A percentile compares a stretch with the other conserved stretches of the same genome.
These are phyloP conservation scores for Lactifluus volemus DNA, from an alignment of 768 basidiomycete species.

Conservation along the genomic window DNA sequence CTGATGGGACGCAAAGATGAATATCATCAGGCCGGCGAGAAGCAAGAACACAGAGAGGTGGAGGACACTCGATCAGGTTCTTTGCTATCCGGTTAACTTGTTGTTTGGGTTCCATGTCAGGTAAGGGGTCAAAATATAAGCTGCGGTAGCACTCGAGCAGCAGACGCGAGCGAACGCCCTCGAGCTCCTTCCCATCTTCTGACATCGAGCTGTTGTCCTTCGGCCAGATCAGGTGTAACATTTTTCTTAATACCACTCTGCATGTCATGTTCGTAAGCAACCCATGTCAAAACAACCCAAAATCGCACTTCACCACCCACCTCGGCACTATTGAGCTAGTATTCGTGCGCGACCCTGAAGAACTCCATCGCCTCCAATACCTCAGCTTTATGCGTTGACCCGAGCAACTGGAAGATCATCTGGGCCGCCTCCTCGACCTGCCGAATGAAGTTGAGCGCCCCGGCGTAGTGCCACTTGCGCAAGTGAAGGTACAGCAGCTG, in stretches of 20 bases:
- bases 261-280: not conserved
- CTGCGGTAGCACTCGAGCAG: conserved; percentile 83
- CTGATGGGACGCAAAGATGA: too few relatives aligned
- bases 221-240: conserved; percentile 95
- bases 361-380: conserved; percentile 85
- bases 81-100: conserved; percentile 90
- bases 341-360: conserved; percentile 74
- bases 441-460: conserved; percentile 77
- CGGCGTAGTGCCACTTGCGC: conserved; percentile 78
- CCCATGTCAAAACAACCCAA: not conserved
- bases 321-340: conserved; percentile 70
- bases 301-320: conserved; percentile 31
- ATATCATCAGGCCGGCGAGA: too few relatives aligned
- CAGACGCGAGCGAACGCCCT: conserved; percentile 78
- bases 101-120: conserved; percentile 67
- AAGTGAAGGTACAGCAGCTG: conserved; percentile 59
- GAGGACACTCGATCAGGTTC: conserved; percentile 85
- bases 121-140: conserved; percentile 81
- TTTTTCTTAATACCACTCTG: conserved; percentile 87
- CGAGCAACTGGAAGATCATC: conserved; percentile 66
- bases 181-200: conserved; percentile 68
- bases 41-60: too few relatives aligned
- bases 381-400: conserved; percentile 78
- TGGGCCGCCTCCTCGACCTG: conserved; percentile 61
- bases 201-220: conserved; percentile 84